Percentiles rank a stretch among this genome's conserved stretches.
Evolutionary conservation across 345 rosid genomes (phyloP).

Genomic region (Euclidium syriacum): DNA sequence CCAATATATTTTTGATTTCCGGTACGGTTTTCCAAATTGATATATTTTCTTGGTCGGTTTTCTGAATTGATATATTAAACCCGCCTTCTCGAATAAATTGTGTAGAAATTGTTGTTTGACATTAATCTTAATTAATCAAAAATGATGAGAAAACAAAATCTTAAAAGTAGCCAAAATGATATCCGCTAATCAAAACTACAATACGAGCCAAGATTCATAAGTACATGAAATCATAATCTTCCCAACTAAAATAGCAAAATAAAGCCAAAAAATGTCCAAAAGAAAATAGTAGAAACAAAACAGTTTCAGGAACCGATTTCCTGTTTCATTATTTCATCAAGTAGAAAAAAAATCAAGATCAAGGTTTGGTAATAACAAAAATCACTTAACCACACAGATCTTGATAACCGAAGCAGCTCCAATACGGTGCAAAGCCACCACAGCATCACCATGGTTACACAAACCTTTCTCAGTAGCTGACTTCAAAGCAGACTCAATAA

Average conservation of each 20-base stretch:
- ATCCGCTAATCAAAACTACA: not conserved
- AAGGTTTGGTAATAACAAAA: not conserved
- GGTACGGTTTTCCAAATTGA: too few relatives aligned
- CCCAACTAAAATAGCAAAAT: not conserved
- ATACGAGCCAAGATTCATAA: not conserved
- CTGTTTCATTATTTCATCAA: slow-evolving; percentile 4
- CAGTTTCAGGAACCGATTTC: not conserved
- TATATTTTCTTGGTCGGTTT: too few relatives aligned
- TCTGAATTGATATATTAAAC: too few relatives aligned
- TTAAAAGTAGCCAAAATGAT: not conserved
- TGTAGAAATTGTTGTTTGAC: not conserved
- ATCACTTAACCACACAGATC: slow-evolving; percentile 17
- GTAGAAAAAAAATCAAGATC: not conserved
- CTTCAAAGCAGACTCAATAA: slow-evolving; percentile 3
- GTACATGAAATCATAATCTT: not conserved
- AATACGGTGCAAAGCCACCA: slow-evolving; percentile 18
- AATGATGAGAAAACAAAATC: not conserved
- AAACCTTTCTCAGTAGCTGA: slow-evolving; percentile 14
- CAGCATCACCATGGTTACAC: slow-evolving; percentile 21
- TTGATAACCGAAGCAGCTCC: slow-evolving; percentile 21
- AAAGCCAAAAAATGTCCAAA: too few relatives aligned
- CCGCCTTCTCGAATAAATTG: too few relatives aligned
- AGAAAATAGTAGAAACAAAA: not conserved
- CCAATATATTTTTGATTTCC: too few relatives aligned
- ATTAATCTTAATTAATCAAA: not conserved